These are phyloP conservation scores for Echites panduratus DNA, from an alignment of 257 asterid genomes.

Conservation along the genomic window DNA sequence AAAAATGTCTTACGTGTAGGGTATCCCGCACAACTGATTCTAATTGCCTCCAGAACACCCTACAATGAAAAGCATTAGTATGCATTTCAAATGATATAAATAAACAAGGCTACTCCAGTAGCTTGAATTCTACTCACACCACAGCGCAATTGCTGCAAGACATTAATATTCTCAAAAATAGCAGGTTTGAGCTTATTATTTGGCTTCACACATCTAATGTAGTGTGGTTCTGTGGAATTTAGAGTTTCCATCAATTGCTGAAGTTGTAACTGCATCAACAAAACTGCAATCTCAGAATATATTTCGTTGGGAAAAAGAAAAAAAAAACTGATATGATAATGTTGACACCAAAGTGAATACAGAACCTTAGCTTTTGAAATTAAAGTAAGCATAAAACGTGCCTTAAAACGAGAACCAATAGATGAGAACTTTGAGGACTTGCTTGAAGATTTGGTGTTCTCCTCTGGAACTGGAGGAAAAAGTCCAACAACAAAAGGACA, in stretches of 20 bases:
- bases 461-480: conserved; percentile 82
- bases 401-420: conserved; percentile 95
- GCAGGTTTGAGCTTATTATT: conserved; percentile 91
- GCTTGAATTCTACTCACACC: conserved; percentile 63
- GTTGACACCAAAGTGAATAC: neutral
- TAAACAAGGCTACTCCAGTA: neutral
- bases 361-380: neutral
- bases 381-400: conserved; percentile 18
- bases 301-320: conserved; percentile 4
- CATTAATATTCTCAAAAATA: conserved; percentile 75
- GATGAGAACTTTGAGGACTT: conserved; percentile 97
- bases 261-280: conserved; percentile 73
- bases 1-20: conserved; percentile 92
- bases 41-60: conserved; percentile 96
- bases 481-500: conserved; percentile 83
- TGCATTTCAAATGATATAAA: neutral
- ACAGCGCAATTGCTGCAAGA: conserved; percentile 97
- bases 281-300: conserved; percentile 28
- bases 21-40: conserved; percentile 99
- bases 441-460: conserved; percentile 65
- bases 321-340: conserved; percentile 11
- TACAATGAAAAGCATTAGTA: conserved; percentile 17
- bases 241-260: conserved; percentile 94
- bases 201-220: conserved; percentile 97
- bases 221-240: conserved; percentile 95